Evolutionary conservation across 495 filamentous ascomycete genomes (phyloP).

Genomic region (Amphirosellinia nigrospora): DNA sequence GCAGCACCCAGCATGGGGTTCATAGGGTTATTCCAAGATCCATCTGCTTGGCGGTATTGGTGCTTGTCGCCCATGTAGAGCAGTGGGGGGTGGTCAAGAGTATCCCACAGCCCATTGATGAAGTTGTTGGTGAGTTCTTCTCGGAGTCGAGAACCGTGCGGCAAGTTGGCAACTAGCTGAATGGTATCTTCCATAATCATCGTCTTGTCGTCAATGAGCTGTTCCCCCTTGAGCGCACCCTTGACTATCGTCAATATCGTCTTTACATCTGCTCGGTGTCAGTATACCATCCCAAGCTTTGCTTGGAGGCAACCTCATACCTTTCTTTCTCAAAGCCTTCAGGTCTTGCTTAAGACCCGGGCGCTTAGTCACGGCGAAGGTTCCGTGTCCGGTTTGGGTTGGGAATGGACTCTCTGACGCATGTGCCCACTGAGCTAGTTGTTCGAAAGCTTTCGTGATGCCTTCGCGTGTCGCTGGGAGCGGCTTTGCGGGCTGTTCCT

Average conservation of each 20-base stretch:
- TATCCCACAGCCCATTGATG: constrained; percentile 72
- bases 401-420: constrained; percentile 70
- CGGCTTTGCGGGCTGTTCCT: constrained; percentile 28
- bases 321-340: constrained; percentile 54
- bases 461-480: constrained; percentile 46
- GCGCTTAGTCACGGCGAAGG: constrained; percentile 44
- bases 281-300: neutral
- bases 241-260: constrained; percentile 45
- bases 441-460: constrained; percentile 59
- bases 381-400: constrained; percentile 68
- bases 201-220: constrained; percentile 74
- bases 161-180: constrained; percentile 72
- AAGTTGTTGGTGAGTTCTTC: constrained; percentile 72
- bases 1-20: constrained; percentile 54
- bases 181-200: constrained; percentile 81
- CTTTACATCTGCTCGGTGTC: constrained; percentile 42
- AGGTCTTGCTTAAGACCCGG: constrained; percentile 69
- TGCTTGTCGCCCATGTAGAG: constrained; percentile 69
- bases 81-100: constrained; percentile 61
- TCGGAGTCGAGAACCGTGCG: constrained; percentile 65
- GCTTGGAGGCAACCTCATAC: constrained; percentile 33
- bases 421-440: constrained; percentile 68
- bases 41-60: constrained; percentile 73
- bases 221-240: constrained; percentile 54
- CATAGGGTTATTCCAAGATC: constrained; percentile 63